Conservation (phyloP, 106 monocot genomes). For the Agapanthus africanus region DNA sequence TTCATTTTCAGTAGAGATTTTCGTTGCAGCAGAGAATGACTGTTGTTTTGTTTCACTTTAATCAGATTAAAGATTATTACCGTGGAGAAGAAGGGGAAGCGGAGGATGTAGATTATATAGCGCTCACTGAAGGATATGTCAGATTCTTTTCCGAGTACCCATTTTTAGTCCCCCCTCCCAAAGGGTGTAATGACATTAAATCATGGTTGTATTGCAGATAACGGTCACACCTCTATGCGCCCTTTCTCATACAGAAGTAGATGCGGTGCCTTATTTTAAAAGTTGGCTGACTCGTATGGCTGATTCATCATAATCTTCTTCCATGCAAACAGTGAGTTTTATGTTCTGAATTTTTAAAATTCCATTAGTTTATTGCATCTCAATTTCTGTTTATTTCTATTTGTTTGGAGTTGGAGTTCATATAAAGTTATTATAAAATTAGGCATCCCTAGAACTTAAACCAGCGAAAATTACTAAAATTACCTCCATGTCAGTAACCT, state of each 20-base stretch:
- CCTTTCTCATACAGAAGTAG: conserved; percentile 39
- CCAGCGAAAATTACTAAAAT: too few relatives aligned
- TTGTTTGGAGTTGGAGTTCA: too few relatives aligned
- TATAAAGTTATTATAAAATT: too few relatives aligned
- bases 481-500: too few relatives aligned
- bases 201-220: conserved; percentile 34
- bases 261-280: conserved; percentile 40
- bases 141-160: conserved; percentile 16
- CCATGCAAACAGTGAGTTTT: too few relatives aligned
- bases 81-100: conserved; percentile 25
- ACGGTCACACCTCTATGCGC: conserved; percentile 72
- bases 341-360: too few relatives aligned
- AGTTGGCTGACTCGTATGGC: conserved; percentile 38
- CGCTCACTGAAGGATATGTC: conserved; percentile 74
- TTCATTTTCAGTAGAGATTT: neutral
- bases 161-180: neutral
- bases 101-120: conserved; percentile 46
- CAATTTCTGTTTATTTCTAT: too few relatives aligned
- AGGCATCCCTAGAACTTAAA: too few relatives aligned
- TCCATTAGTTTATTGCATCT: too few relatives aligned
- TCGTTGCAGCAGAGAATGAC: neutral
- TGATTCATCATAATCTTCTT: too few relatives aligned
- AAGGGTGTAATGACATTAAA: neutral
- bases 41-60: neutral
- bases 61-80: conserved; percentile 12